Percentiles rank a stretch among this genome's conserved stretches.
phyloP scores from a whole-genome alignment of 805 yeast species.

The Kodamaea laetipori region DNA sequence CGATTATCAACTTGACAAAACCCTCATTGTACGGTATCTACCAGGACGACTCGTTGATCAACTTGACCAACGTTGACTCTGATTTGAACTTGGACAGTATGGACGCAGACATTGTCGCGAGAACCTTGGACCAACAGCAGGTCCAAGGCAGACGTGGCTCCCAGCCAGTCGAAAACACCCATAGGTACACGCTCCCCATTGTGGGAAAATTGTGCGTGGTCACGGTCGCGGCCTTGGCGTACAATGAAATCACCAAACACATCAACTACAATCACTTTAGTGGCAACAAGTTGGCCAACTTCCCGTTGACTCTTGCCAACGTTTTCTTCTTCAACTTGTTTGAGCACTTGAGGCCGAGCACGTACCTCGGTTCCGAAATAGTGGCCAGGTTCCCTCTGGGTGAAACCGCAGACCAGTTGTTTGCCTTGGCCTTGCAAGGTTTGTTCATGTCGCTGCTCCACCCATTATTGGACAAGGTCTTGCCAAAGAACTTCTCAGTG shows the following conservation, averaged over 20 bases:
- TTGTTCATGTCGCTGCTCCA: conserved; percentile 56
- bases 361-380: conserved; percentile 10
- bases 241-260: conserved; percentile 54
- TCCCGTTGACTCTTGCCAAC: conserved; percentile 18
- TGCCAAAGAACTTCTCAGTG: conserved; percentile 32
- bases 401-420: conserved; percentile 16
- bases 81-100: conserved; percentile 18
- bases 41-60: conserved; percentile 44
- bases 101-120: conserved; percentile 11
- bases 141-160: background rate
- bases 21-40: conserved; percentile 55
- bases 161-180: background rate
- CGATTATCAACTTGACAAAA: conserved; percentile 50
- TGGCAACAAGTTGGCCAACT: conserved; percentile 35
- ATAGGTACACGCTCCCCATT: background rate
- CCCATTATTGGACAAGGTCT: conserved; percentile 44
- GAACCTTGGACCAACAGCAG: conserved; percentile 1
- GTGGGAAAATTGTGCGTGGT: conserved; percentile 4
- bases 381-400: conserved; percentile 5
- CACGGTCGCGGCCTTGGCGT: conserved; percentile 44
- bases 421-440: conserved; percentile 52
- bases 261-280: conserved; percentile 52
- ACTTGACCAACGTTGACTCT: conserved; percentile 25
- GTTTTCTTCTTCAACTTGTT: conserved; percentile 17
- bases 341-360: conserved; percentile 17